Percentiles rank a stretch among this genome's conserved stretches.
phyloP scores from a whole-genome alignment of 257 asterid genomes.

The Paulownia fortunei region DNA sequence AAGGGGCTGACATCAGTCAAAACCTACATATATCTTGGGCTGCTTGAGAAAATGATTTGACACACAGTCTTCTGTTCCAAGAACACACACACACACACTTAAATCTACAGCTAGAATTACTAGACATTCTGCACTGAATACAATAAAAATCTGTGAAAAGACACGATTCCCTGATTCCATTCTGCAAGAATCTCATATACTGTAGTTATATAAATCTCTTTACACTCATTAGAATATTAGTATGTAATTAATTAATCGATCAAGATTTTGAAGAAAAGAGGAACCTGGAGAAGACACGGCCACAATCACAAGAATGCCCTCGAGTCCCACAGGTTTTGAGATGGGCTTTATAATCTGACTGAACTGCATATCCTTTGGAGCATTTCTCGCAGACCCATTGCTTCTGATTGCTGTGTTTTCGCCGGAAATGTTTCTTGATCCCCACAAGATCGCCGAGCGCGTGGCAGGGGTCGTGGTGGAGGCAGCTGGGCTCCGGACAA shows the following conservation, averaged over 20 bases:
- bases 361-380: conserved; percentile 75
- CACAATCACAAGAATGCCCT: conserved; percentile 76
- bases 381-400: conserved; percentile 76
- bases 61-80: conserved; percentile 33
- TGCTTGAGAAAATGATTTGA: conserved; percentile 44
- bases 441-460: conserved; percentile 83
- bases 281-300: conserved; percentile 70
- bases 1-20: conserved; percentile 34
- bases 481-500: conserved; percentile 76
- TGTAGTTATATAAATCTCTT: not conserved
- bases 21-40: conserved; percentile 40
- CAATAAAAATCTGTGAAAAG: conserved; percentile 40
- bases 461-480: conserved; percentile 78
- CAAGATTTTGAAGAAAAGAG: not conserved
- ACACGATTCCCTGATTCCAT: conserved; percentile 35
- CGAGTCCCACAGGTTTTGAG: conserved; percentile 80
- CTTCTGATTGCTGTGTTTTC: conserved; percentile 68
- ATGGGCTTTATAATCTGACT: conserved; percentile 73
- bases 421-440: conserved; percentile 71
- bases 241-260: not conserved
- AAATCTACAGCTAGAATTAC: conserved; percentile 22
- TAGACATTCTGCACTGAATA: conserved; percentile 54
- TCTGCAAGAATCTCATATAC: conserved; percentile 11
- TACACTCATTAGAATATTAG: not conserved
- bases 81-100: conserved; percentile 26